Evolutionary conservation across 2,329 filamentous ascomycete genomes (phyloP).

Genomic region (Colletotrichum ledebouriae): DNA sequence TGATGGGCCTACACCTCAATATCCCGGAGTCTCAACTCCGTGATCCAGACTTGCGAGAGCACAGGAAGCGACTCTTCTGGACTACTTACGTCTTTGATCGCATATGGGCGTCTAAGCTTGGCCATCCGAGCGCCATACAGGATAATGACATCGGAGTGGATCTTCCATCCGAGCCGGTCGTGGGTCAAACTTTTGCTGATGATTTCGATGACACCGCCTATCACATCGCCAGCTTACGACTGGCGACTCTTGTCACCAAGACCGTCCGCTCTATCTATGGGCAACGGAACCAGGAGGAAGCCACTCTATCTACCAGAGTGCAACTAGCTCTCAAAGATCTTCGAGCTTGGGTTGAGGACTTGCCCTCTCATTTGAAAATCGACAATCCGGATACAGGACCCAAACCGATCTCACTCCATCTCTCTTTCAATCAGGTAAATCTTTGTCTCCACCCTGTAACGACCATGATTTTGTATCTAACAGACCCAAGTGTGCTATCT

Average conservation of each 20-base stretch:
- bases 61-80: slow-evolving; percentile 58
- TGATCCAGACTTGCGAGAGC: slow-evolving; percentile 54
- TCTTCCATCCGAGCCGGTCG: slow-evolving; percentile 51
- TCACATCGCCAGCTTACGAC: slow-evolving; percentile 52
- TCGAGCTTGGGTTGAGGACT: slow-evolving; percentile 49
- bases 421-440: slow-evolving; percentile 50
- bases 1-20: slow-evolving; percentile 45
- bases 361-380: slow-evolving; percentile 50
- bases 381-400: slow-evolving; percentile 45
- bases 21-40: slow-evolving; percentile 52
- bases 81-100: slow-evolving; percentile 60
- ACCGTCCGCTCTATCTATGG: slow-evolving; percentile 51
- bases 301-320: slow-evolving; percentile 50
- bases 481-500: slow-evolving; percentile 48
- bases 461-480: background rate
- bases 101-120: slow-evolving; percentile 62
- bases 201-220: slow-evolving; percentile 52
- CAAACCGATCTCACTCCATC: slow-evolving; percentile 51
- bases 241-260: slow-evolving; percentile 51
- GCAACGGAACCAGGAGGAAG: slow-evolving; percentile 46
- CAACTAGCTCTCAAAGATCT: slow-evolving; percentile 51
- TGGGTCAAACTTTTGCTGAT: slow-evolving; percentile 6
- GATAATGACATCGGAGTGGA: slow-evolving; percentile 63
- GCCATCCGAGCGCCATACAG: slow-evolving; percentile 61
- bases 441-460: background rate